These are phyloP conservation scores for Acorus gramineus DNA, from an alignment of 106 monocot species.

Conservation along the genomic window DNA sequence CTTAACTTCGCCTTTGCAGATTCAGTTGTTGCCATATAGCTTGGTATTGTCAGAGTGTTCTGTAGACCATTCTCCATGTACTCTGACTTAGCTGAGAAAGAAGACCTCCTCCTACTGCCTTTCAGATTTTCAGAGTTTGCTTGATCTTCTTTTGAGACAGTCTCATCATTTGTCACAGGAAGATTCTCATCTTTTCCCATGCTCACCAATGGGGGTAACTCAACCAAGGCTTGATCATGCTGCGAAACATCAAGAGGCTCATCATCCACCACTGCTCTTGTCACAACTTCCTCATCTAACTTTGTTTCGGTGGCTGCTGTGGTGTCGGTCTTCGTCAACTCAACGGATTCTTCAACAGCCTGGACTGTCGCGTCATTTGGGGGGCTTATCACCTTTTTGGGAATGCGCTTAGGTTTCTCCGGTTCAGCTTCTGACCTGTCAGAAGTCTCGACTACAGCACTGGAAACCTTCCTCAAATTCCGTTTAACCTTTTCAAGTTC, in stretches of 20 bases:
- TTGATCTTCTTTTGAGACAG: constrained; percentile 41
- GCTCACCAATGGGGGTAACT: constrained; percentile 17
- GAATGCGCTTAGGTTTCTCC: constrained; percentile 23
- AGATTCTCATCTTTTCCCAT: constrained; percentile 25
- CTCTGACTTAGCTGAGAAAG: constrained; percentile 57
- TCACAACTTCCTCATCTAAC: constrained; percentile 15
- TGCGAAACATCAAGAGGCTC: constrained; percentile 5
- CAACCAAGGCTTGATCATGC: constrained; percentile 10
- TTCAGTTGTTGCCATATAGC: constrained; percentile 74
- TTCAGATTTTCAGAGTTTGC: constrained; percentile 29
- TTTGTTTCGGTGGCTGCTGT: not conserved
- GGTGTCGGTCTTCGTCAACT: constrained; percentile 22
- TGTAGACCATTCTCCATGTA: constrained; percentile 42
- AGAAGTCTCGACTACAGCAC: constrained; percentile 31
- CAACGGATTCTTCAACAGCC: constrained; percentile 18
- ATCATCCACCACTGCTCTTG: constrained; percentile 5
- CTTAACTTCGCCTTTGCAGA: constrained; percentile 77
- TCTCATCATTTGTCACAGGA: constrained; percentile 18
- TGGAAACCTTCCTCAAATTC: constrained; percentile 77
- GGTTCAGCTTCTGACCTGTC: constrained; percentile 23
- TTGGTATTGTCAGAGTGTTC: constrained; percentile 53
- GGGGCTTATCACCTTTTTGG: constrained; percentile 17
- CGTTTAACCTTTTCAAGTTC: constrained; percentile 96
- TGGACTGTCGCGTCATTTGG: constrained; percentile 16
- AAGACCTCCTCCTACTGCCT: constrained; percentile 57